These are phyloP conservation scores for Dictyostelium firmibasis DNA, from an alignment of 78 protist species.

Conservation along the genomic window DNA sequence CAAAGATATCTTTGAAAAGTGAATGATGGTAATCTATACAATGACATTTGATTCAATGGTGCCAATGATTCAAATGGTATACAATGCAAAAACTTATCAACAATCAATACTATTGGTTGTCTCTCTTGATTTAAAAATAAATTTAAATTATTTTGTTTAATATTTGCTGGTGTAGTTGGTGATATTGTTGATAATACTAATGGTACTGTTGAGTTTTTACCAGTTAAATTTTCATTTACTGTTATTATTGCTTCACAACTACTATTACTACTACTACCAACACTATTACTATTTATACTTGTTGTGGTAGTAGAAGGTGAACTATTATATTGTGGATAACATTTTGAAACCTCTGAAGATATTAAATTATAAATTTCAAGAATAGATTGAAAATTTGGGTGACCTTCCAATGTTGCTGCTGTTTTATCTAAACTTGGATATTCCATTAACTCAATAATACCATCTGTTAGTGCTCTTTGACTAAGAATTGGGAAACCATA, in stretches of 20 bases:
- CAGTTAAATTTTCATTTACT: background rate
- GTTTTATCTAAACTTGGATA: background rate
- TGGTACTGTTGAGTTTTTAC: background rate
- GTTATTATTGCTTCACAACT: background rate
- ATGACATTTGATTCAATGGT: constrained; percentile 3
- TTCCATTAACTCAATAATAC: constrained; percentile 5
- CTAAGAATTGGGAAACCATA: background rate
- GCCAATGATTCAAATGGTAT: constrained; percentile 76
- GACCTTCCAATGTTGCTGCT: background rate
- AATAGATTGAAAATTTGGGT: constrained; percentile 3
- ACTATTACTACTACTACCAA: too few relatives aligned
- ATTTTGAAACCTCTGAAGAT: background rate
- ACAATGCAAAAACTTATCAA: constrained; percentile 59
- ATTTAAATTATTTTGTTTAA: background rate
- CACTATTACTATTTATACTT: background rate
- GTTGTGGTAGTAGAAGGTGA: background rate
- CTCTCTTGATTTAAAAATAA: background rate
- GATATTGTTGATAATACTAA: background rate
- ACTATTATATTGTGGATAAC: background rate
- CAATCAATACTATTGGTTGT: constrained; percentile 49
- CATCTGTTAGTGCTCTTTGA: background rate
- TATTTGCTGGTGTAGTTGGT: background rate
- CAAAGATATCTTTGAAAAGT: constrained; percentile 38
- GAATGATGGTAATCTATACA: constrained; percentile 62
- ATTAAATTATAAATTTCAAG: background rate